Conservation (phyloP, 495 filamentous ascomycete species). For the Penicillium canescens region DNA sequence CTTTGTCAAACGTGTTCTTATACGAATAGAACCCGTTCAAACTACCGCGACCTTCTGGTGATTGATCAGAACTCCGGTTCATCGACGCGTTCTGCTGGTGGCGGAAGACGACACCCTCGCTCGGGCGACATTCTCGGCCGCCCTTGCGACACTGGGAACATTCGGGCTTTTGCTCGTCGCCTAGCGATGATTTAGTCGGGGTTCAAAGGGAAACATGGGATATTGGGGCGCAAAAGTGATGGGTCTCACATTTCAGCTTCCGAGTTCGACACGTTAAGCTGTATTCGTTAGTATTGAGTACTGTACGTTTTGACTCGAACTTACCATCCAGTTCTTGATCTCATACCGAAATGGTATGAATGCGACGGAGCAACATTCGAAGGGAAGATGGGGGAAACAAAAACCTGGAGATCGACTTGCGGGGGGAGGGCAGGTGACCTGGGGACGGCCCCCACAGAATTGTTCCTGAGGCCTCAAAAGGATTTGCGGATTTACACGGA, state of each 20-base stretch:
- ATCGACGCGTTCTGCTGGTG: conserved; percentile 75
- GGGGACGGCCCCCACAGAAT: conserved; percentile 21
- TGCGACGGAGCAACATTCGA: conserved; percentile 34
- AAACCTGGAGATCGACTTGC: conserved; percentile 30
- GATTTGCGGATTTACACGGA: neutral
- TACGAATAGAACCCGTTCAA: conserved; percentile 70
- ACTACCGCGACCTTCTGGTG: conserved; percentile 41
- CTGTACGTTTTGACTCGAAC: neutral
- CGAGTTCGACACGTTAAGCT: conserved; percentile 63
- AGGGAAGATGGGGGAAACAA: conserved; percentile 7
- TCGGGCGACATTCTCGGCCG: conserved; percentile 59
- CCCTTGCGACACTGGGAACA: conserved; percentile 63
- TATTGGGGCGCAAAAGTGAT: neutral
- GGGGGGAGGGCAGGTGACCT: conserved; percentile 28
- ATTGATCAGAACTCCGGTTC: conserved; percentile 48
- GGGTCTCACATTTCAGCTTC: conserved; percentile 59
- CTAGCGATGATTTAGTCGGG: conserved; percentile 20
- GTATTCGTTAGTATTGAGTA: neutral
- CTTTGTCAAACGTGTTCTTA: conserved; percentile 64
- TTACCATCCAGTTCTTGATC: conserved; percentile 55
- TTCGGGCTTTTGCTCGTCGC: conserved; percentile 57
- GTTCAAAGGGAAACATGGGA: neutral
- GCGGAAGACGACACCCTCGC: conserved; percentile 64
- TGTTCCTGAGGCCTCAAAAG: neutral
- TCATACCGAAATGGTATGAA: conserved; percentile 43